Conservation (phyloP, 208 protist species). For the Novymonas esmeraldas region DNA sequence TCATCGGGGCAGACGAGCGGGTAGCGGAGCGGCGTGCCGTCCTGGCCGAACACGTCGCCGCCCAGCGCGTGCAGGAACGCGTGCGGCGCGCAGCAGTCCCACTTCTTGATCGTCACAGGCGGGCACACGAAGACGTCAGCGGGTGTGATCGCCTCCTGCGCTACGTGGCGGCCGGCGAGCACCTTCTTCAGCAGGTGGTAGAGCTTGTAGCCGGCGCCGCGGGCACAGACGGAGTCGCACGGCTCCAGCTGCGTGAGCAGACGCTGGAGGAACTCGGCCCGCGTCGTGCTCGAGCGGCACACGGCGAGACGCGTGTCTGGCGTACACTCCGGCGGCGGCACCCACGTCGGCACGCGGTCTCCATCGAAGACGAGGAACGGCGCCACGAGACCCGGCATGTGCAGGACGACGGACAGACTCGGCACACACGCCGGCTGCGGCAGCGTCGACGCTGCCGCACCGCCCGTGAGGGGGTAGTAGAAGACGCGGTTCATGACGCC, state of each 20-base stretch:
- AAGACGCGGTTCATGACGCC: slow-evolving; percentile 76
- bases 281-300: slow-evolving; percentile 46
- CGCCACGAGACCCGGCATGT: slow-evolving; percentile 14
- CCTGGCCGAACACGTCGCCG: slow-evolving; percentile 49
- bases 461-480: slow-evolving; percentile 24
- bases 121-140: slow-evolving; percentile 73
- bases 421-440: neutral
- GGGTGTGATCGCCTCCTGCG: neutral
- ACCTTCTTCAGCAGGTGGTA: slow-evolving; percentile 44
- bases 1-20: slow-evolving; percentile 5
- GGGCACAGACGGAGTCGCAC: slow-evolving; percentile 14
- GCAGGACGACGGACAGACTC: slow-evolving; percentile 50
- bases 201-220: slow-evolving; percentile 65
- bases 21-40: slow-evolving; percentile 49
- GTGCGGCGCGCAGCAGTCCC: slow-evolving; percentile 82
- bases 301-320: slow-evolving; percentile 22
- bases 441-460: neutral
- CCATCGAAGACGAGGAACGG: slow-evolving; percentile 61
- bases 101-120: slow-evolving; percentile 59
- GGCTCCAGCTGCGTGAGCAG: slow-evolving; percentile 35
- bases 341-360: slow-evolving; percentile 9
- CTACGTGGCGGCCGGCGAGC: slow-evolving; percentile 13
- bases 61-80: slow-evolving; percentile 66
- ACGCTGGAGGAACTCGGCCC: slow-evolving; percentile 31
- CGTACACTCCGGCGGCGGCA: neutral